Base-by-base conservation (phyloP, 2,329 filamentous ascomycete genomes). In the Xylariaceae sp. region DNA sequence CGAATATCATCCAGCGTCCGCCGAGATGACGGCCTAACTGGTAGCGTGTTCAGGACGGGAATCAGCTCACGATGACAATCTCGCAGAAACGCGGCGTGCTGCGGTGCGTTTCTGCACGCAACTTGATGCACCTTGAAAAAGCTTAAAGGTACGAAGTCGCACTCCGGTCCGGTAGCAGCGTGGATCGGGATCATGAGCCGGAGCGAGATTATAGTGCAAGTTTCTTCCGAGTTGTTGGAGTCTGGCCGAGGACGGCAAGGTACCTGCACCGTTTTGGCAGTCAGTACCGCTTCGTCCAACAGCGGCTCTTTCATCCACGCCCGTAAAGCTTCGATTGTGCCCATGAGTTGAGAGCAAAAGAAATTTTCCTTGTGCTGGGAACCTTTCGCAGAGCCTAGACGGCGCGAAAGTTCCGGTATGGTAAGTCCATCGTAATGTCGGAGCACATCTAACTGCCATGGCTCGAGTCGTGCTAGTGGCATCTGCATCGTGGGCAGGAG, bases 71-170 rank as follows among this genome's bases (percentile, higher is more conserved):
- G 72, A 52, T 81, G 76, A 2, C 83, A 70, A 24, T 72, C 72
- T 42, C 77, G 73, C 1, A 74, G 71, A 52, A 87, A 87, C 2
- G 71, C 72, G 4, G 77, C 69, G 34, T 80, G 72, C 48, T 79
- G 75, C 0, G 69, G 64, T 24, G 73, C 68, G 44, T 70, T 71
- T 19, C 72, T 67, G 51, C 81, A 75, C 0, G 78, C 72, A 47
- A 83, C 74, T 59, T 87, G 84, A 43, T 82, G 80, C 7, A 76
- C 68, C 49, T 78, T 80, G 66, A 87, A 86, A 49, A 87, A 79
- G 34, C 65, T 74, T 22, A 86, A 64, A 0, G 83, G 81, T 1
- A 76, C 69, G 49, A 84, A 83, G 41, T 73, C 69, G 53, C 78
- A 75, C 19, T 70, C 2, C 73, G 64, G 17, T 73, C 72, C 2